phyloP scores from a whole-genome alignment of 192 early-diverging fungal species.

The Backusella psychrophila region DNA sequence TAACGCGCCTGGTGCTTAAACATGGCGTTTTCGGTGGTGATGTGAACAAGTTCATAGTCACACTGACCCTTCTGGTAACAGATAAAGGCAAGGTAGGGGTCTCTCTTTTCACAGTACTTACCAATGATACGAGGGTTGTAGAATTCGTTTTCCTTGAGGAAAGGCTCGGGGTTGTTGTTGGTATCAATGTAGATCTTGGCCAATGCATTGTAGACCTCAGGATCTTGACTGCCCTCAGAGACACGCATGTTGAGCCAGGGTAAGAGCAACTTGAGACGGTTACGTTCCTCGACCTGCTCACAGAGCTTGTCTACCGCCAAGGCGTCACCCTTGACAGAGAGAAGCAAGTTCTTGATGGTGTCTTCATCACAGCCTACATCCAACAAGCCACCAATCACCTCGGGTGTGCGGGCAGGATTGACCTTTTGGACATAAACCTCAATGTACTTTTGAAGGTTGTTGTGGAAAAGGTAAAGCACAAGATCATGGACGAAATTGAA shows the following conservation, averaged over 20 bases:
- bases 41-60: conserved; percentile 90
- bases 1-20: conserved; percentile 99
- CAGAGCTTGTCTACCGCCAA: conserved; percentile 87
- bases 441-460: conserved; percentile 92
- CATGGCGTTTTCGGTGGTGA: conserved; percentile 98
- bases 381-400: conserved; percentile 94
- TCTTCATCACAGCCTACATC: conserved; percentile 98
- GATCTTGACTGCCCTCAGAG: conserved; percentile 85
- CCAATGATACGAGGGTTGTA: conserved; percentile 93
- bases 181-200: conserved; percentile 99
- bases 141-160: conserved; percentile 85
- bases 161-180: conserved; percentile 97
- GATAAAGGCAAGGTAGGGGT: conserved; percentile 94
- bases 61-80: conserved; percentile 94
- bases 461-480: conserved; percentile 94
- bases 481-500: conserved; percentile 97
- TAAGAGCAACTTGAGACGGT: conserved; percentile 92
- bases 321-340: conserved; percentile 73
- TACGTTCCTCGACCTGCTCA: conserved; percentile 92
- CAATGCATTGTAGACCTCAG: conserved; percentile 94
- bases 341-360: conserved; percentile 87
- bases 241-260: conserved; percentile 92
- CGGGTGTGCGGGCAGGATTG: conserved; percentile 90
- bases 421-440: conserved; percentile 99
- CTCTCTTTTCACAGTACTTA: conserved; percentile 98